Conservation (phyloP, 225 moss, liverwort and hornwort species). For the Anthoceros angustus region DNA sequence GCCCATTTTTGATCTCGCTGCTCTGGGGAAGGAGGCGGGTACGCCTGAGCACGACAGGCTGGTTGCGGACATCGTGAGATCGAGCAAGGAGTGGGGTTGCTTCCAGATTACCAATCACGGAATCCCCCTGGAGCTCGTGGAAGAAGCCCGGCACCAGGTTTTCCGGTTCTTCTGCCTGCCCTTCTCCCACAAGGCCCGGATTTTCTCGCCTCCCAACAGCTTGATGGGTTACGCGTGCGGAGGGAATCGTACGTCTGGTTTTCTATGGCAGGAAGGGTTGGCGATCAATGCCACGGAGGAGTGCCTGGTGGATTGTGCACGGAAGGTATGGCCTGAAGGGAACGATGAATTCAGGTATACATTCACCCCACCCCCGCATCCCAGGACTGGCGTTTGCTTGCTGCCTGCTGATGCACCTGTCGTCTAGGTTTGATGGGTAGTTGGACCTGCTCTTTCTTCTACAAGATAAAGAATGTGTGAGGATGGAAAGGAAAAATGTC, state of each 20-base stretch:
- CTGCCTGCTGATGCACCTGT: not conserved
- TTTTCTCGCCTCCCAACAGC: conserved; percentile 3
- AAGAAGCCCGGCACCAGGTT: not conserved
- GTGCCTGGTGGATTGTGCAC: not conserved
- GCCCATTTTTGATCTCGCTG: not conserved
- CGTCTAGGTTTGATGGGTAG: not conserved
- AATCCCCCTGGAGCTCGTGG: not conserved
- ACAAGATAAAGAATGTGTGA: no score
- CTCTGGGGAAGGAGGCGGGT: not conserved
- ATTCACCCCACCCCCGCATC: not conserved
- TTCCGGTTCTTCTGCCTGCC: not conserved
- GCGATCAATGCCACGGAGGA: not conserved
- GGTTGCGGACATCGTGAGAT: not conserved
- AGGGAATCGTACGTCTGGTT: not conserved
- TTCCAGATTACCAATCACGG: not conserved
- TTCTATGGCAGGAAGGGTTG: conserved; percentile 1
- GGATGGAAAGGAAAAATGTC: no score
- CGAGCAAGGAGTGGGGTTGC: conserved; percentile 1
- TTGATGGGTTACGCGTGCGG: conserved; percentile 1
- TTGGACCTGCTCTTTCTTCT: no score
- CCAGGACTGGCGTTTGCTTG: not conserved
- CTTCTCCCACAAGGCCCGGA: not conserved
- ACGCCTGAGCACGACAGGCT: not conserved
- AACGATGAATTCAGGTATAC: conserved; percentile 4
- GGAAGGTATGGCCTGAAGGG: not conserved